Base-by-base conservation (phyloP, 805 yeast species). In the Kluyveromyces aestuarii region DNA sequence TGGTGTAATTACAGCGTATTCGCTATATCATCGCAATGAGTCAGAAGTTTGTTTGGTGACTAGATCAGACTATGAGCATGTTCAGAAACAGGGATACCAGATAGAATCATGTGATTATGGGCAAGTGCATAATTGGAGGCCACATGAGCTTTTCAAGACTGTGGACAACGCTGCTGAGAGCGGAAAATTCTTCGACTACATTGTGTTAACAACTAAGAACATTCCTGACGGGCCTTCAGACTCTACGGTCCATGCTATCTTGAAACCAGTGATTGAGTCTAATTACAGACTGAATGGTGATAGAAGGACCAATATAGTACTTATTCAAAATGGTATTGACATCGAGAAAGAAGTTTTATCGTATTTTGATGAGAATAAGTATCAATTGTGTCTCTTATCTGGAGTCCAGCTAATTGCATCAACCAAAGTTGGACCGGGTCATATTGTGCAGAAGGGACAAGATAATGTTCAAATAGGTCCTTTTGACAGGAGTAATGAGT, bases 1-100 rank as follows among this genome's bases (percentile, higher is more conserved):
- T 10, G 96, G 96, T 37, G 75, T 87, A 16, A 77, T 87, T 35
- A 81, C 84, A 2, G 87, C 95, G 0, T 73, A 81, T 45, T 78
- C 85, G 0, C 69, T 87, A 33, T 72, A 71, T 54, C 61, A 63
- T 39, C 70, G 74, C 41, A 77, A 74, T 0, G 63, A 70, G 40
- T 72, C 79, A 9, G 69, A 70, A 21, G 81, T 84, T 11, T 78
- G 88, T 2, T 69, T 79, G 13, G 84, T 83, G 6, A 74, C 82
- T 3, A 74, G 93, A 60, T 76, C 87, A 25, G 84, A 81, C 55
- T 84, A 80, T 63, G 75, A 76, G 2, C 63, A 62, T 35, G 81
- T 83, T 33, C 51, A 56, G 19, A 61, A 70, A 37, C 59, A 69
- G 1, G 93, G 93, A 1, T 83, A 74, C 62, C 69, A 71, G 35